These are phyloP conservation scores for Populus tremula DNA, from an alignment of 345 rosid species.

Conservation along the genomic window DNA sequence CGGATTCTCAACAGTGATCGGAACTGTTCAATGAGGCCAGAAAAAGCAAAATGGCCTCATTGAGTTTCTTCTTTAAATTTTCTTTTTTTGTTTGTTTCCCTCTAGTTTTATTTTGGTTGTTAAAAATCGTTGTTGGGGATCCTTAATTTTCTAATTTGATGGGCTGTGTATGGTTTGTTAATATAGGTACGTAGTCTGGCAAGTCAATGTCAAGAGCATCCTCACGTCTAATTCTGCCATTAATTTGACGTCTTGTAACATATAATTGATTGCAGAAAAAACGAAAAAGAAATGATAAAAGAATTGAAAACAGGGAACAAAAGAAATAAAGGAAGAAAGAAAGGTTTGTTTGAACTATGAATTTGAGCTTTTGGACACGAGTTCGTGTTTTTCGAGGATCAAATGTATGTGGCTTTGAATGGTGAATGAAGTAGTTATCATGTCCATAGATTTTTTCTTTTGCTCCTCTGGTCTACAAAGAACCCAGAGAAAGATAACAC, in stretches of 20 bases:
- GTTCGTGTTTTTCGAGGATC: conserved; percentile 22
- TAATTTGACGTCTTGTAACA: not conserved
- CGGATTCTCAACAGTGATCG: conserved; percentile 9
- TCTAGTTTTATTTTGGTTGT: not conserved
- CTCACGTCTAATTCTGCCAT: not conserved
- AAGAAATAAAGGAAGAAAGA: not conserved
- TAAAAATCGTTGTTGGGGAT: not conserved
- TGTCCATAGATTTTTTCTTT: conserved; percentile 27
- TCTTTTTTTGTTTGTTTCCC: not conserved
- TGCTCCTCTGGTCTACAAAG: conserved; percentile 14
- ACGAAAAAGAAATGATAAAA: not conserved
- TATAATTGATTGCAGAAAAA: not conserved
- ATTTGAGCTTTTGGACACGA: not conserved
- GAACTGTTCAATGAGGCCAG: conserved; percentile 10
- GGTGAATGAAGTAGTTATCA: conserved; percentile 25
- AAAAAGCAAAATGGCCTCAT: conserved; percentile 16
- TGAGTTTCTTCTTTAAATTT: not conserved
- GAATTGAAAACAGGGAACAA: not conserved
- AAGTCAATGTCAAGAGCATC: conserved; percentile 12
- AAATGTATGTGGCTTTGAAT: conserved; percentile 35
- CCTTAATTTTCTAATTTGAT: not conserved
- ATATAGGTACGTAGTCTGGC: not conserved
- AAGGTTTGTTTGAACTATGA: not conserved
- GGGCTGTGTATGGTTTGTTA: not conserved
- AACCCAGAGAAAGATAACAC: not conserved